Evolutionary conservation across 2,329 filamentous ascomycete species (phyloP), one percentile per base, ranked within the genome.

Genomic region (Claviceps sorghi): DNA sequence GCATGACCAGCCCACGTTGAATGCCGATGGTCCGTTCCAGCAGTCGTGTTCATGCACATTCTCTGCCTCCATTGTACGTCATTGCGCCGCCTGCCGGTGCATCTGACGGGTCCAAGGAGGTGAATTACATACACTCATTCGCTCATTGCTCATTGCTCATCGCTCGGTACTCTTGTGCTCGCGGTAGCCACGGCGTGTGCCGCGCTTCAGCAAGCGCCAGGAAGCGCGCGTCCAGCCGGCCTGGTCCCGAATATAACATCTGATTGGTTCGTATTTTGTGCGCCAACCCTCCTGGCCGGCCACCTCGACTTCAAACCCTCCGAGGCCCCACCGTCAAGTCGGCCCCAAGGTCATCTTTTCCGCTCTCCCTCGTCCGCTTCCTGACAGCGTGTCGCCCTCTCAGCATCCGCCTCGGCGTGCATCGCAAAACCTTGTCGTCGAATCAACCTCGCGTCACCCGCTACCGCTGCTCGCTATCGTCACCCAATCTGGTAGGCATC

Each of bases 271-370:
- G 15, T 41, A 4, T n/a, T 22, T 9, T 6, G 10, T 48, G 45
- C 38, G 22, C 30, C 38, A 52, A 29, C 38, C 50, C 50, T 48
- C 45, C 46, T 29, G 32, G 32, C 36, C 49, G 49, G 49, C 49
- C 43, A 51, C 50, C 29, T 41, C 26, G n/a, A 26, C 34, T 26
- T 32, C 22, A 30, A 30, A 22, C 10, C 32, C 32, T 43, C 30
- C 22, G 11, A 22, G 17, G 19, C 10, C n/a, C 44, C 29, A 30
- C 44, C 41, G 17, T 21, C 32, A 30, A 21, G 26, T 22, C 21
- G 21, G 26, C 26, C 21, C 32, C 21, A 30, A n/a, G 40, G n/a
- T 26, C 30, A 7, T n/a, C 41, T 36, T 34, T 29, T 29, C 38
- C 34, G 19, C 7, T 44, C 36, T 38, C 6, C 50, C 4, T 52